Base-by-base conservation (phyloP, 257 asterid species). In the Fraxinus pennsylvanica region DNA sequence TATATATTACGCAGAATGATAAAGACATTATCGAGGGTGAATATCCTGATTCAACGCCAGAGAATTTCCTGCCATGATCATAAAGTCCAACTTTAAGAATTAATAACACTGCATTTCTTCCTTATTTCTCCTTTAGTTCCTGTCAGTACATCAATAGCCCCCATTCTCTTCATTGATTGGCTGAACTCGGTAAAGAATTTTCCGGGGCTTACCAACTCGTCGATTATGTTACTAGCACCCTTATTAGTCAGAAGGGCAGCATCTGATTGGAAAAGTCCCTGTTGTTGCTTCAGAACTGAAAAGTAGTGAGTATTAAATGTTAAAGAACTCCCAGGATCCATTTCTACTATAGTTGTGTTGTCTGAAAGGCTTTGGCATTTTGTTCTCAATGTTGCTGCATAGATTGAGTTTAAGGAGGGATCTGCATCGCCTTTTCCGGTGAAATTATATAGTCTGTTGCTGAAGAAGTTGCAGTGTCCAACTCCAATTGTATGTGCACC, bases 401-500 rank as follows among this genome's bases (percentile, higher is more conserved):
- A 85, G 6, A 74, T 77, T 1, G 81, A 13, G 77, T 82, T 65
- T 36, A 84, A 32, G 2, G 82, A 77, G 17, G 87, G 81, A 67
- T 84, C 87, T 1, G 84, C 73, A 6, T 80, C 84, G 0, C 86
- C 84, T 2, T 72, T 84, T 77, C 87, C 84, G 0, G 89, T 88
- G 82, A 90, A 90, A 74, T 89, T 86, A 74, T 85, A 86, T 17
- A 90, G 89, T 35, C 92, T 77, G 33, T 84, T 82, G 38, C 82
- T 78, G 73, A 88, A 79, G 15, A 77, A 6, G 73, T 63, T 75
- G 80, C 94, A 88, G 67, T 82, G 87, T 4, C 86, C 80, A 4
- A 63, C 63, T 30, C 92, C 94, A 54, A 88, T 73, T 9, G 92
- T 88, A 33, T 90, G 94, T 1, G 87, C 94, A 3, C 90, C 92